Evolutionary conservation across 345 rosid species (phyloP), one percentile per base, ranked within the genome.

Genomic region (Eutrema heterophyllum): DNA sequence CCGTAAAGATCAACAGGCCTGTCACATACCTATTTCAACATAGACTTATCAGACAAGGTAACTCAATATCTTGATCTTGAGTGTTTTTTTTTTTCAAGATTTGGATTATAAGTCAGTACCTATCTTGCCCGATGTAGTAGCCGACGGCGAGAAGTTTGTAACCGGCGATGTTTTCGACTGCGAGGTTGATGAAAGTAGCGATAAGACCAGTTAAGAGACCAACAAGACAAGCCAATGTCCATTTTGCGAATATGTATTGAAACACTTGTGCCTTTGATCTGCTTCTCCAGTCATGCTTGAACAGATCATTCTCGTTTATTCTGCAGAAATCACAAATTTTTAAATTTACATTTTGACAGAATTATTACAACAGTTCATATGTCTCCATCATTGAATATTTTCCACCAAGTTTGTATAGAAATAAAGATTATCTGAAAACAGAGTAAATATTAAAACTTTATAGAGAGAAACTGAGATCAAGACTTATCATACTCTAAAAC

Each of bases 261-360:
- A 93, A 48, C 44, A 93, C 90, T 78, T 93, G 96, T 49, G 71
- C 73, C 81, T 79, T 86, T 72, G 97, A 89, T 87, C 98, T 86
- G 73, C 91, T 86, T 80, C 98, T 87, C 98, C 98, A 91, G 64
- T 93, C 98, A 63, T 93, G 97, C 78, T 90, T 93, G 87, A 93
- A 93, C 55, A 93, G 60, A 82, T 89, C 98, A 72, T 91, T 93
- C 74, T 93, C 98, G 79, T 91, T 90, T 71, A 91, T 90, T 82
- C 98, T 93, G 84, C 77, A 84, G 5, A 29, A 35, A 24, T 41
- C 4, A 45, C 58, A 73, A 63, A 41, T 16, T 48, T 9, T 26
- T 24, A 16, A 1, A 21, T 30, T 30, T 30, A 27, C 1, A 4
- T 26, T 30, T 30, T 13, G 26, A 54, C 49, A 33, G n/a, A 65